A percentile compares a stretch with the other conserved stretches of the same genome.
Evolutionary conservation across 2,329 filamentous ascomycete genomes (phyloP).

Genomic region (Aspergillus sp.): DNA sequence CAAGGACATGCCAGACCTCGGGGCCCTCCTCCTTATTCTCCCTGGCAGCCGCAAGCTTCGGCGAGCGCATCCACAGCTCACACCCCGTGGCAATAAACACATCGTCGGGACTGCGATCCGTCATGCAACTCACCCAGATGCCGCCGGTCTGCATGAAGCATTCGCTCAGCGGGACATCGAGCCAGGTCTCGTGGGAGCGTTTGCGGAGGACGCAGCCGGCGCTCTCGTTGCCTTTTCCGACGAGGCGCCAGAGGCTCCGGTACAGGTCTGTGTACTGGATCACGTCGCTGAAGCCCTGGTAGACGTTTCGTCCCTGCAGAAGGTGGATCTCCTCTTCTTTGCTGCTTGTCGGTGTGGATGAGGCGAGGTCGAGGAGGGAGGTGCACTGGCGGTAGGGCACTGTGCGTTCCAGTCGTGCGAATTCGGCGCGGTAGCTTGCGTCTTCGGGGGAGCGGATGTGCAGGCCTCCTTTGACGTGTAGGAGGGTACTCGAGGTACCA

Average conservation of each 20-base stretch:
- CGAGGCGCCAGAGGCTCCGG: conserved; percentile 25
- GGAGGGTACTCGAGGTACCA: background rate
- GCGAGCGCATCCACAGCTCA: conserved; percentile 31
- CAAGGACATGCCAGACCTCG: conserved; percentile 30
- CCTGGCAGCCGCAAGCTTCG: conserved; percentile 3
- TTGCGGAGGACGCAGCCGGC: conserved; percentile 27
- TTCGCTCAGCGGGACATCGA: conserved; percentile 26
- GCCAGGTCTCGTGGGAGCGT: conserved; percentile 23
- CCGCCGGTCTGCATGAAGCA: conserved; percentile 29
- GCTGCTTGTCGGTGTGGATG: background rate
- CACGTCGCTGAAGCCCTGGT: conserved; percentile 25
- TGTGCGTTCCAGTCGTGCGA: conserved; percentile 38
- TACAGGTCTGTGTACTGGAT: conserved; percentile 25
- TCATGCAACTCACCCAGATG: conserved; percentile 42
- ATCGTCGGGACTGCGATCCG: conserved; percentile 23
- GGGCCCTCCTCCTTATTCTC: conserved; percentile 10
- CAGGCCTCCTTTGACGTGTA: conserved; percentile 31
- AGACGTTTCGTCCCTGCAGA: conserved; percentile 26
- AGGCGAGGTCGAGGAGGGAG: conserved; percentile 12
- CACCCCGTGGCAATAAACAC: conserved; percentile 36
- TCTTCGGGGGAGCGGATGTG: conserved; percentile 28
- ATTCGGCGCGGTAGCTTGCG: conserved; percentile 24
- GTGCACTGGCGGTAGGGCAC: conserved; percentile 23
- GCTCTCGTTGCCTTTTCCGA: conserved; percentile 24
- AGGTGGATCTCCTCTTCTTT: conserved; percentile 21